Conservation (phyloP, 2,329 filamentous ascomycete genomes). For the Fusarium anguioides region DNA sequence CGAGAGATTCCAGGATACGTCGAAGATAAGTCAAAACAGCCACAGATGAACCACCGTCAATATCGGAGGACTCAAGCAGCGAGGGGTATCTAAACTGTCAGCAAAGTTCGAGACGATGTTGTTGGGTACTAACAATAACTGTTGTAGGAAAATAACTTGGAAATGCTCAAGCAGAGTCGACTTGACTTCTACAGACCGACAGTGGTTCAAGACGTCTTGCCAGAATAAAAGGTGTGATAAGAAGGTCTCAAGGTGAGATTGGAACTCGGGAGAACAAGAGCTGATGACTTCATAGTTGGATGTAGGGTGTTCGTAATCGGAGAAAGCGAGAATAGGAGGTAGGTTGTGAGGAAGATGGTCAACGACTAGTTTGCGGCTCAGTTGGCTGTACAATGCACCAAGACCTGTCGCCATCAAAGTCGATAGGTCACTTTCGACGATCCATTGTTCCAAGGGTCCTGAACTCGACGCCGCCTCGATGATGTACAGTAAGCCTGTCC, state of each 20-base stretch:
- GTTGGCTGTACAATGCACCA: conserved; percentile 76
- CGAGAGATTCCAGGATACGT: conserved; percentile 88
- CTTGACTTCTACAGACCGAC: conserved; percentile 89
- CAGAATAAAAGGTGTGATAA: conserved; percentile 95
- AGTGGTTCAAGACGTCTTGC: conserved; percentile 98
- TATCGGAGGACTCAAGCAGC: conserved; percentile 93
- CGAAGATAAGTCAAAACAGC: conserved; percentile 94
- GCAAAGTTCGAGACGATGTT: background rate
- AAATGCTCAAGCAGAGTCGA: conserved; percentile 96
- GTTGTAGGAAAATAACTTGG: conserved; percentile 94
- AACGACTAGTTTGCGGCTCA: conserved; percentile 83
- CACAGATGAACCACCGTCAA: conserved; percentile 95
- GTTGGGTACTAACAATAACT: conserved; percentile 76
- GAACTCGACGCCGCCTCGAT: conserved; percentile 93
- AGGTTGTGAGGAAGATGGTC: conserved; percentile 78
- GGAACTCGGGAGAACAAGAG: conserved; percentile 79
- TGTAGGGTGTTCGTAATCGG: conserved; percentile 84
- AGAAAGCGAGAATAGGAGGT: conserved; percentile 86
- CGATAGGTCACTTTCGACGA: conserved; percentile 95
- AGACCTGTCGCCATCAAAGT: conserved; percentile 97
- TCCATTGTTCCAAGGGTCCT: conserved; percentile 88
- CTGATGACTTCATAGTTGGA: conserved; percentile 77
- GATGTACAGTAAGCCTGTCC: conserved; percentile 93
- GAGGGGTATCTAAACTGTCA: conserved; percentile 80
- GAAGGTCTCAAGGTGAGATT: conserved; percentile 91